phyloP scores from a whole-genome alignment of 352 stramenopile genomes.

The Pythium phragmiticola region DNA sequence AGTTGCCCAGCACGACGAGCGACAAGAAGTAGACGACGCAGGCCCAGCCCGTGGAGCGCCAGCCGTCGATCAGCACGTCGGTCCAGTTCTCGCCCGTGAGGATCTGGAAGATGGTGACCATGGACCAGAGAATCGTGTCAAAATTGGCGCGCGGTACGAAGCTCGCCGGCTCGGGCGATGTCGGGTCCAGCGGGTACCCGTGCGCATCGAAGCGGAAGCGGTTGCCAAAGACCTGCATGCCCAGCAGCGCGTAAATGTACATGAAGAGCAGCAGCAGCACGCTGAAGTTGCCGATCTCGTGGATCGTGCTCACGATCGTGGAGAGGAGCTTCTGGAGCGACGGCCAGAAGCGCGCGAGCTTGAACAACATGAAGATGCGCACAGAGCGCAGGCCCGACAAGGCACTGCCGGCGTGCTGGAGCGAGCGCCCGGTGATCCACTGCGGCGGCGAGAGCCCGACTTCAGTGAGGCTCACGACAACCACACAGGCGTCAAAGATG shows the following conservation, averaged over 20 bases:
- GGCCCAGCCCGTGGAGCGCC: constrained; percentile 59
- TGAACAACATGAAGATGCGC: constrained; percentile 88
- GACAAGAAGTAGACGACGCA: constrained; percentile 80
- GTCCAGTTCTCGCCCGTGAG: constrained; percentile 94
- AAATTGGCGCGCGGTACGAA: constrained; percentile 31
- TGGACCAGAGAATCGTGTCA: constrained; percentile 31
- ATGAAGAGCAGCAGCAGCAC: constrained; percentile 86
- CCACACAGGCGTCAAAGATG: constrained; percentile 72
- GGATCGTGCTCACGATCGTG: constrained; percentile 88
- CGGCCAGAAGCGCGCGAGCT: constrained; percentile 89
- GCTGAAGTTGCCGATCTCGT: constrained; percentile 91
- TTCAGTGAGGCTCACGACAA: constrained; percentile 41
- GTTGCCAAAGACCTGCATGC: constrained; percentile 86
- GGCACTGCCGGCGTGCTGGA: constrained; percentile 28
- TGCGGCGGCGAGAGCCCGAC: constrained; percentile 39
- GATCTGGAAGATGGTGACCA: constrained; percentile 62
- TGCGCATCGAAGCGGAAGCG: constrained; percentile 39
- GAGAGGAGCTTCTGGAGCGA: constrained; percentile 89
- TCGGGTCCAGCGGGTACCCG: constrained; percentile 33
- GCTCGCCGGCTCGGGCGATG: constrained; percentile 19
- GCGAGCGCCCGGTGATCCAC: constrained; percentile 25
- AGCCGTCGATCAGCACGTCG: constrained; percentile 86
- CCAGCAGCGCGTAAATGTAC: constrained; percentile 85
- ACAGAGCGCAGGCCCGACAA: constrained; percentile 86
- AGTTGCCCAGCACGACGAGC: constrained; percentile 85